A percentile compares a stretch with the other conserved stretches of the same genome.
Conservation (phyloP, 2,329 filamentous ascomycete genomes). For the Aspergillus phoenicis region DNA sequence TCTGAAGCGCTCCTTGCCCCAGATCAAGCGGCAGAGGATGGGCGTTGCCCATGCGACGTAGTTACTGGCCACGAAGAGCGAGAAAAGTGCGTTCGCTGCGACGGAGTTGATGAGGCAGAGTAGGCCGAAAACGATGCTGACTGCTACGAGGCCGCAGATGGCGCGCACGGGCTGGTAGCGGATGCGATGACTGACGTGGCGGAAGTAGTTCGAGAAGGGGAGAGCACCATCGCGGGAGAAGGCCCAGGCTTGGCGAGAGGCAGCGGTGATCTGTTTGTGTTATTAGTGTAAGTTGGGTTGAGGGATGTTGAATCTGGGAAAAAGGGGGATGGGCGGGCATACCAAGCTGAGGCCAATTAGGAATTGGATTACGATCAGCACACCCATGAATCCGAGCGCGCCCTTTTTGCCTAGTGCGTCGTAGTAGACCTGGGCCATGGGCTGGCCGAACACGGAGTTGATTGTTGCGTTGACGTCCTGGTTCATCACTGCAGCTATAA, state of each 20-base stretch:
- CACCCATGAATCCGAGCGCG: constrained; percentile 60
- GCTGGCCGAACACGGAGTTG: constrained; percentile 58
- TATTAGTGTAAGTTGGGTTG: background rate
- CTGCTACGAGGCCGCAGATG: constrained; percentile 56
- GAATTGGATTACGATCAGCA: constrained; percentile 64
- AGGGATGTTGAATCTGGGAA: background rate
- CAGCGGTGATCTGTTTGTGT: constrained; percentile 52
- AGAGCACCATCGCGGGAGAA: constrained; percentile 65
- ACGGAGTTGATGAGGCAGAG: constrained; percentile 61
- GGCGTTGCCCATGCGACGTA: constrained; percentile 63
- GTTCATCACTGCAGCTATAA: constrained; percentile 61
- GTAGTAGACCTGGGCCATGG: constrained; percentile 62
- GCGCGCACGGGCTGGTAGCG: constrained; percentile 61
- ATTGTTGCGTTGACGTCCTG: constrained; percentile 55
- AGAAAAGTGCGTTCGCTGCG: constrained; percentile 63
- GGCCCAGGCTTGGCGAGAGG: constrained; percentile 64
- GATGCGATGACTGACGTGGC: constrained; percentile 57
- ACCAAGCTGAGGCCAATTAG: constrained; percentile 62
- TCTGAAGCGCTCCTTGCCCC: constrained; percentile 60
- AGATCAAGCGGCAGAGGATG: constrained; percentile 60
- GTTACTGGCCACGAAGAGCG: constrained; percentile 57
- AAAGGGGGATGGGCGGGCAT: background rate
- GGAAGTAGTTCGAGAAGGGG: constrained; percentile 61
- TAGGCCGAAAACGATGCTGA: constrained; percentile 58
- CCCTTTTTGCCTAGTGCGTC: constrained; percentile 63